Conservation (phyloP, 2,329 filamentous ascomycete species). For the Neoascochyta sp. region DNA sequence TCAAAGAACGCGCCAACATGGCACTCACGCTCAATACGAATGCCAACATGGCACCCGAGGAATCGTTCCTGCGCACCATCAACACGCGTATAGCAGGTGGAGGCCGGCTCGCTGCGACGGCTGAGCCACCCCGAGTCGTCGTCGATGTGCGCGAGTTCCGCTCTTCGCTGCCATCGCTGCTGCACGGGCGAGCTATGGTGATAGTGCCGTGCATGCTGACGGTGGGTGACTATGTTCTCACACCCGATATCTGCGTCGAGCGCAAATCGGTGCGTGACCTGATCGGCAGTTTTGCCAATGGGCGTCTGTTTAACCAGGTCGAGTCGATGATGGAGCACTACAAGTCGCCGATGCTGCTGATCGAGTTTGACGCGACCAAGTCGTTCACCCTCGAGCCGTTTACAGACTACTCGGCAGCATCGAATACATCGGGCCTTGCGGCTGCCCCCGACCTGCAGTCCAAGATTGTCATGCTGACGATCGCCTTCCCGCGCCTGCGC, state of each 20-base stretch:
- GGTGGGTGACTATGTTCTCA: constrained; percentile 93
- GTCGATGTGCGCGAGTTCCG: constrained; percentile 96
- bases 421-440: constrained; percentile 55
- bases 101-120: constrained; percentile 76
- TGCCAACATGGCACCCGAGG: constrained; percentile 71
- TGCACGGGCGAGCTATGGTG: constrained; percentile 83
- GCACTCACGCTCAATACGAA: constrained; percentile 73
- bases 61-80: constrained; percentile 87
- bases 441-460: constrained; percentile 74
- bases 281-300: constrained; percentile 86
- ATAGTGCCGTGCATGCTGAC: constrained; percentile 94
- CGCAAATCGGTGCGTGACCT: constrained; percentile 90
- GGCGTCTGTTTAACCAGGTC: constrained; percentile 84
- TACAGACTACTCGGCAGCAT: constrained; percentile 40
- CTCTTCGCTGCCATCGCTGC: constrained; percentile 82
- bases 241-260: constrained; percentile 86
- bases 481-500: constrained; percentile 83
- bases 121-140: constrained; percentile 82
- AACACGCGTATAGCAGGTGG: constrained; percentile 96
- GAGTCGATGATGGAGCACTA: constrained; percentile 96
- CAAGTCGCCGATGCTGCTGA: constrained; percentile 82
- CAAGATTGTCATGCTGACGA: constrained; percentile 85
- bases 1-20: constrained; percentile 93
- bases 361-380: constrained; percentile 97
- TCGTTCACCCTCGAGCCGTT: constrained; percentile 80